Evolutionary conservation across 805 yeast genomes (phyloP).

Genomic region (Kazachstania viticola): DNA sequence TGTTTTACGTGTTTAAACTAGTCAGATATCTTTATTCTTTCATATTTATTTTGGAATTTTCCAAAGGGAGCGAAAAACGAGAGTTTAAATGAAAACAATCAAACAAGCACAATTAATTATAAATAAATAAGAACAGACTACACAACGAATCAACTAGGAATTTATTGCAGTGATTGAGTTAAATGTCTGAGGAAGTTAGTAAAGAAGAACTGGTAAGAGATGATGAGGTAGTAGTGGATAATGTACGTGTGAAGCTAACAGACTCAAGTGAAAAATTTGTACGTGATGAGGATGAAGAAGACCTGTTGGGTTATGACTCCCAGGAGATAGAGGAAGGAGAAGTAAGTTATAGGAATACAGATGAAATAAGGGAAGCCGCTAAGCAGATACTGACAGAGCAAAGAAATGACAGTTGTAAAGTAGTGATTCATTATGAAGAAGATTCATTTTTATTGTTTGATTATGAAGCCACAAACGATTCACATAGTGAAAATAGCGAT

Average conservation of each 20-base stretch:
- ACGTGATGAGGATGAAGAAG: constrained; percentile 9
- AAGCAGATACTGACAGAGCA: constrained; percentile 9
- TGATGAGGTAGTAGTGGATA: neutral
- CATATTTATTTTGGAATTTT: too few relatives aligned
- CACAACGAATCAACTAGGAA: too few relatives aligned
- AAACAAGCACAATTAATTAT: too few relatives aligned
- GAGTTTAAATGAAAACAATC: too few relatives aligned
- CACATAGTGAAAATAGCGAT: neutral
- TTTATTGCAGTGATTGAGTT: too few relatives aligned
- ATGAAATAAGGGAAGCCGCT: constrained; percentile 13
- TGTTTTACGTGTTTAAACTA: too few relatives aligned
- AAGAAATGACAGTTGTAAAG: constrained; percentile 12
- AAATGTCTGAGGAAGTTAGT: too few relatives aligned
- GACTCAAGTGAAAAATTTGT: too few relatives aligned
- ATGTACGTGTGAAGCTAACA: neutral
- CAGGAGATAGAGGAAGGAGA: constrained; percentile 4
- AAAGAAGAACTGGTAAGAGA: neutral
- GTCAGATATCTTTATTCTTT: too few relatives aligned
- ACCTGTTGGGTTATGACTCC: constrained; percentile 6
- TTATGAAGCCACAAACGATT: too few relatives aligned
- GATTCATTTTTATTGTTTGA: constrained; percentile 18
- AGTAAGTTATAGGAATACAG: constrained; percentile 1
- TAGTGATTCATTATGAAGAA: constrained; percentile 11
- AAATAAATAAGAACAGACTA: too few relatives aligned
- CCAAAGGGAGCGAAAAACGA: too few relatives aligned